Conservation (phyloP, 2,329 filamentous ascomycete genomes). For the Diaporthe eres region DNA sequence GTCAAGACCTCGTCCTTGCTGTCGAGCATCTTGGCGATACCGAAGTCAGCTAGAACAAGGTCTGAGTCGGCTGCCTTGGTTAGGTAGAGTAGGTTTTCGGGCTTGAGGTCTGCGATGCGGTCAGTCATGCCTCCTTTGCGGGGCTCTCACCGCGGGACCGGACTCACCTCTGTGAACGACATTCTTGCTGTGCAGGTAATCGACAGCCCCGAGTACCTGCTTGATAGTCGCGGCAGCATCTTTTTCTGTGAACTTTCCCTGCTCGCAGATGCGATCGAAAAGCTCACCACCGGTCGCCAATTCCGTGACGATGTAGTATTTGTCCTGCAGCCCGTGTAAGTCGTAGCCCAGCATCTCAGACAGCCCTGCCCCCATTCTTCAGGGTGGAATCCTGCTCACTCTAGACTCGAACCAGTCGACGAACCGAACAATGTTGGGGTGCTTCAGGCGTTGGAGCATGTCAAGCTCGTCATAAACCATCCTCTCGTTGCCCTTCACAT, state of each 20-base stretch:
- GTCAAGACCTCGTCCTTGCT: conserved; percentile 91
- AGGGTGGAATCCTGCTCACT: conserved; percentile 65
- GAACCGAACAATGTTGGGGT: conserved; percentile 97
- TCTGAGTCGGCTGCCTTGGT: conserved; percentile 83
- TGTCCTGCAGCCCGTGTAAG: conserved; percentile 75
- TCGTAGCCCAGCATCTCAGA: not conserved
- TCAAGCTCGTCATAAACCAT: conserved; percentile 99
- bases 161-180: conserved; percentile 91
- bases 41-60: conserved; percentile 95
- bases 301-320: conserved; percentile 99
- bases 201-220: conserved; percentile 91
- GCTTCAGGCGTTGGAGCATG: conserved; percentile 91
- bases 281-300: conserved; percentile 95
- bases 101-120: conserved; percentile 83
- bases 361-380: not conserved
- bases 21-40: conserved; percentile 98
- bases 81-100: conserved; percentile 96
- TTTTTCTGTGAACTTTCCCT: conserved; percentile 98
- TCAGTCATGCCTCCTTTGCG: conserved; percentile 21
- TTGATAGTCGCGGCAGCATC: conserved; percentile 96
- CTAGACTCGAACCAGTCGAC: conserved; percentile 99
- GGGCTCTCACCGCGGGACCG: not conserved
- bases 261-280: conserved; percentile 98
- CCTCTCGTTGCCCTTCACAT: conserved; percentile 96
- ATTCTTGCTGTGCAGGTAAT: conserved; percentile 94